Evolutionary conservation across 148 eudicot genomes (phyloP), one percentile per base, ranked within the genome.

Genomic region (Fagopyrum homotropicum): DNA sequence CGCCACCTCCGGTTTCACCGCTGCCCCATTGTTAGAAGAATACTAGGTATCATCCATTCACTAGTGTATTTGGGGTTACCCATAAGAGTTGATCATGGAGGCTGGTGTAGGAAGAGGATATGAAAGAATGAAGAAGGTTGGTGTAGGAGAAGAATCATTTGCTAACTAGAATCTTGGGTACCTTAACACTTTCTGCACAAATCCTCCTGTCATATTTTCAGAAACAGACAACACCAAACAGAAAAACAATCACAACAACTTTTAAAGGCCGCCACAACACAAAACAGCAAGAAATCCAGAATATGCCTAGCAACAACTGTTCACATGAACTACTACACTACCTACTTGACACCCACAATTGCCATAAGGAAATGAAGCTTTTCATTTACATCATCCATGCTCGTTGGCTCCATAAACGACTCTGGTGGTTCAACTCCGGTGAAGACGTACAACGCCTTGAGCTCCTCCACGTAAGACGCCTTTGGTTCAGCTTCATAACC

Each of bases 381-480:
- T 47, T 77, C 84, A 35, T 79, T 69, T 51, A 86, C 56, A 55
- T 86, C 90, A 15, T 40, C 81, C 26, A 81, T 79, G 75, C 85
- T 87, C 0, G 75, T 26, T 4, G 85, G 8, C 66, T 80, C 82
- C 35, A 49, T 78, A 11, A 80, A 80, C 0, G 84, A 77, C 19
- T 77, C 75, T 30, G 93, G 90, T 55, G 86, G 93, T 84, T 91
- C 93, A 6, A 93, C 88, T 64, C 98, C 95, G 0, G 97, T 88
- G 81, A 93, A 93, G 52, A 85, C 50, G 59, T 88, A 93, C 69
- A 93, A 82, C 8, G 91, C 94, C 77, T 80, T 84, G 19, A 93
- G 85, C 79, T 93, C 98, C 75, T 82, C 95, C 0, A 73, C 22
- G 48, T 79, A 88, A 1, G 87, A 81, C 19, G 72, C 6, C 1